A percentile compares a stretch with the other conserved stretches of the same genome.
phyloP scores from a whole-genome alignment of 208 protist genomes.

The Trypanosoma mega region DNA sequence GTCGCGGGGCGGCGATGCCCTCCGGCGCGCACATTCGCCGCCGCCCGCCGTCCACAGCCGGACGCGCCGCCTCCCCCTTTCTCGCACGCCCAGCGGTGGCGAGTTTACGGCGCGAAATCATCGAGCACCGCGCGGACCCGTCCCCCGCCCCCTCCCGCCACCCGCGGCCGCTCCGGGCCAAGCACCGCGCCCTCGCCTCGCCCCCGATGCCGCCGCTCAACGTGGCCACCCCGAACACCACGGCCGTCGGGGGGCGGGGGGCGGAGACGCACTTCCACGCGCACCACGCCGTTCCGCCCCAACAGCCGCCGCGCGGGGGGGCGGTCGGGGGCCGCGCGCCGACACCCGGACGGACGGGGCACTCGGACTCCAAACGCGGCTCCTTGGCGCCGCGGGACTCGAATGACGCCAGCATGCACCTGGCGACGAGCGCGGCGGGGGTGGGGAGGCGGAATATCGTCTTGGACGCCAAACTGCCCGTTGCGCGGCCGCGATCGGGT shows the following conservation, averaged over 20 bases:
- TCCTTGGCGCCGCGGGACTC: no score
- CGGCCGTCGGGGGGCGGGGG: background rate
- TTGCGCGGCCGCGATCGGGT: background rate
- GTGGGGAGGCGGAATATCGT: constrained; percentile 21
- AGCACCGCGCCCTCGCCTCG: constrained; percentile 14
- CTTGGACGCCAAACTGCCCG: constrained; percentile 22
- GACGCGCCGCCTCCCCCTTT: constrained; percentile 10
- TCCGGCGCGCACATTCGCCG: constrained; percentile 80
- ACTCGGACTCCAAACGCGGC: no score
- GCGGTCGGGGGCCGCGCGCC: no score
- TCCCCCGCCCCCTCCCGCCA: constrained; percentile 53
- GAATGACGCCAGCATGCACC: no score
- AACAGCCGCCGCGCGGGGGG: no score
- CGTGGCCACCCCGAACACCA: no score
- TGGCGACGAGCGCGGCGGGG: no score
- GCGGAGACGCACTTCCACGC: no score
- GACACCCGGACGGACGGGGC: no score
- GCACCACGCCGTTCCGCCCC: no score
- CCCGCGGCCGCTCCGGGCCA: constrained; percentile 4
- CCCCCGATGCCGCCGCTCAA: constrained; percentile 5
- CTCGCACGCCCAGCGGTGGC: background rate
- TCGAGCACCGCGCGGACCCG: constrained; percentile 39
- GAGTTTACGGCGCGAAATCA: constrained; percentile 23
- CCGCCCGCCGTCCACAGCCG: constrained; percentile 50
- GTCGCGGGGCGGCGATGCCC: constrained; percentile 26